A percentile compares a stretch with the other conserved stretches of the same genome.
phyloP scores from a whole-genome alignment of 768 basidiomycete genomes.

The Hysterangium stoloniferum region DNA sequence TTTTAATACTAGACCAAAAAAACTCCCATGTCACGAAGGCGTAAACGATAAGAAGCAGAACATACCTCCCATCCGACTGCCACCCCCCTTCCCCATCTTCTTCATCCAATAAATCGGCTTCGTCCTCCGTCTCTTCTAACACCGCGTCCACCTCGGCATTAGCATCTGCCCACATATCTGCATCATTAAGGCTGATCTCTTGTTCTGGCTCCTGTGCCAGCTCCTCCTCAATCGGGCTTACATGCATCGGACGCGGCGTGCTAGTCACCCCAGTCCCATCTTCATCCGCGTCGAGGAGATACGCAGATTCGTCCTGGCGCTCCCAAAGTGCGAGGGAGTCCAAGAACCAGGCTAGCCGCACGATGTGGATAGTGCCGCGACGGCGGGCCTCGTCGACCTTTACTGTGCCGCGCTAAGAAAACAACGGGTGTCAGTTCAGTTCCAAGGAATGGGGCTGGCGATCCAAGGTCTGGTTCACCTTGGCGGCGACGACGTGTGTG shows the following conservation, averaged over 20 bases:
- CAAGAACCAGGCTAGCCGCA: constrained; percentile 85
- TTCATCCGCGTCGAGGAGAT: constrained; percentile 59
- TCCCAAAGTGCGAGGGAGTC: constrained; percentile 87
- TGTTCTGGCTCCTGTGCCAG: constrained; percentile 15
- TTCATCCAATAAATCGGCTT: constrained; percentile 30
- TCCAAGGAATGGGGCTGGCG: constrained; percentile 6
- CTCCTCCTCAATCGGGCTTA: constrained; percentile 6
- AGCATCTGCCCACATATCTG: constrained; percentile 53
- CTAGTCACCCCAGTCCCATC: constrained; percentile 24
- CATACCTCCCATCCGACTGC: constrained; percentile 15
- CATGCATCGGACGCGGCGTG: background rate
- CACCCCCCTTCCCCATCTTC: constrained; percentile 18
- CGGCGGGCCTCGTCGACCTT: constrained; percentile 83
- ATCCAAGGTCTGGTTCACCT: constrained; percentile 39
- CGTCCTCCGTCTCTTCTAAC: constrained; percentile 30
- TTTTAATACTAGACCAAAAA: background rate
- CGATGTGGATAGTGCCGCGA: constrained; percentile 72
- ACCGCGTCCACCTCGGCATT: constrained; percentile 32
- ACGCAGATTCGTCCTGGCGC: constrained; percentile 69
- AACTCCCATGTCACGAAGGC: background rate
- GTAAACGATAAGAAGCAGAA: background rate
- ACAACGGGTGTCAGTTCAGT: background rate
- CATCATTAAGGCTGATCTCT: constrained; percentile 22
- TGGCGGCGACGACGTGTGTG: constrained; percentile 90
- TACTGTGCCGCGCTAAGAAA: constrained; percentile 68